Base-by-base conservation (phyloP, 2,329 filamentous ascomycete genomes). In the Passalora sequoiae region DNA sequence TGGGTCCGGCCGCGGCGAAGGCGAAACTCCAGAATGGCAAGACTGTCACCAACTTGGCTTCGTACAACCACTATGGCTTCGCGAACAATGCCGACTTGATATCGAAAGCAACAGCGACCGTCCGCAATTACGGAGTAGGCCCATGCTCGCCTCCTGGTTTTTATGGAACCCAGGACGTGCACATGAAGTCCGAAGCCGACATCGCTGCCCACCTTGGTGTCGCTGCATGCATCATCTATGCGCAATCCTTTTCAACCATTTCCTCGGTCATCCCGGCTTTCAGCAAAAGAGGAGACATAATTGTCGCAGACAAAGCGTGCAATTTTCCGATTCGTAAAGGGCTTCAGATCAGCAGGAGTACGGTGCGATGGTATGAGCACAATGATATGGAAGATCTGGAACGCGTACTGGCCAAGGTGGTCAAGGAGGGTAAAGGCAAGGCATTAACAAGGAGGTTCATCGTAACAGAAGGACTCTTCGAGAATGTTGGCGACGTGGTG, bases 21-120 rank as follows among this genome's bases (percentile, higher is more conserved):
- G 83, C 84, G 38, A 96, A 92, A 66, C 78, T 98, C 43, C 48
- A 53, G 12, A 59, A 52, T 38, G 92, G 92, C 58, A 84, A 87
- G 54, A 94, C 86, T 13, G 92, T 96, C 17, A 88, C 79, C 44
- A 98, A 98, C 64, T 82, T 98, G 52, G 91, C 88, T 27, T 94
- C 87, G 1, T 92, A 89, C 70, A 98, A 98, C 67, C 95, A 92
- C 68, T 97, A 94, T 74, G 97, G 98, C 70, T 89, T 98, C 66
- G 87, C 94, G 53, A 80, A 81, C 40, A 96, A 95, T 64, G 91
- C 97, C 50, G 78, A 83, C 25, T 82, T 98, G 59, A 95, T 94
- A 62, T 89, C 96, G 57, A 94, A 95, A 66, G 92, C 91, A 1
- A 89, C 98, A 50, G 84, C 91, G 65, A 94, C 89, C 0, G 77